phyloP scores from a whole-genome alignment of 139 green algal species.

The Marvania coccoides region DNA sequence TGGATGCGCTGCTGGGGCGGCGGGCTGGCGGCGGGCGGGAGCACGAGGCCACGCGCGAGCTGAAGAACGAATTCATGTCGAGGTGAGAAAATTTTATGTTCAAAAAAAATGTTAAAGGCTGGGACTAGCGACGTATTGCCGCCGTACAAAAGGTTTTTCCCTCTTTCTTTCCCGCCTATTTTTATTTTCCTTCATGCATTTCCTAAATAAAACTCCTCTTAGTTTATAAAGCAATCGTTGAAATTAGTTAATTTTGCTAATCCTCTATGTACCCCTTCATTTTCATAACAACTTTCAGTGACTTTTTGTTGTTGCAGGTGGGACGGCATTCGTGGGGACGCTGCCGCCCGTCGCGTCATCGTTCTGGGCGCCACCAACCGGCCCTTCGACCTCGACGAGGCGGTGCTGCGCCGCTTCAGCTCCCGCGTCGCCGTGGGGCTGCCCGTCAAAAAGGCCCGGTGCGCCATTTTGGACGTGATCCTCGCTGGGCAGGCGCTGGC shows the following conservation, averaged over 20 bases:
- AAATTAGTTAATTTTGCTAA: too few species aligned
- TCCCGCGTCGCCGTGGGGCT: constrained; percentile 59
- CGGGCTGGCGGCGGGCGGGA: constrained; percentile 20
- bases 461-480: constrained; percentile 49
- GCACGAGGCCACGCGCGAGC: constrained; percentile 39
- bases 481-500: constrained; percentile 24
- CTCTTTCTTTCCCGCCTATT: too few species aligned
- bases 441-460: constrained; percentile 42
- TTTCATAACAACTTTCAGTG: too few species aligned
- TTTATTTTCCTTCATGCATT: too few species aligned
- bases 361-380: constrained; percentile 70
- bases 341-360: constrained; percentile 19
- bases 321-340: constrained; percentile 7
- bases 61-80: constrained; percentile 51
- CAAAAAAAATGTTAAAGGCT: too few species aligned
- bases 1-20: constrained; percentile 35
- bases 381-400: constrained; percentile 69
- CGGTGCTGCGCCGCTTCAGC: constrained; percentile 54
- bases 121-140: too few species aligned
- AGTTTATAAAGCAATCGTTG: too few species aligned
- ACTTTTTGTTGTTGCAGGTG: too few species aligned
- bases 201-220: too few species aligned
- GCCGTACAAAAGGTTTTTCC: too few species aligned
- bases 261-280: too few species aligned
- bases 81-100: too few species aligned